Evolutionary conservation across 257 asterid species (phyloP).

Genomic region (Oldenlandia corymbosa): DNA sequence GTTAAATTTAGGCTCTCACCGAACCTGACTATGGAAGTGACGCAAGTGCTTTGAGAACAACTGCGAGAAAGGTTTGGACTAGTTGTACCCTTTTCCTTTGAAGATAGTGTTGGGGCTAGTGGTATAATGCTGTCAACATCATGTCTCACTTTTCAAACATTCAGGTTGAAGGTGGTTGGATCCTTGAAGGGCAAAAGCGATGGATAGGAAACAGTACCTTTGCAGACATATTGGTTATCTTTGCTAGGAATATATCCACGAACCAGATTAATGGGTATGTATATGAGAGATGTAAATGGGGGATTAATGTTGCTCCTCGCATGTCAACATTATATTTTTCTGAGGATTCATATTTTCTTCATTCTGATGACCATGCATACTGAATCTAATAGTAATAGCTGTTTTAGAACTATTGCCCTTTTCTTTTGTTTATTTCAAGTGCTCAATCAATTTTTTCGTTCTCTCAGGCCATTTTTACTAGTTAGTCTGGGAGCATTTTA

Average conservation of each 20-base stretch:
- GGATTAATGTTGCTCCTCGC: background rate
- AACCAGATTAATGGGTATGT: slow-evolving; percentile 91
- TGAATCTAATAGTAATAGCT: background rate
- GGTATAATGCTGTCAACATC: background rate
- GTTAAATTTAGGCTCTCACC: slow-evolving; percentile 61
- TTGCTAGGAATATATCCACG: slow-evolving; percentile 69
- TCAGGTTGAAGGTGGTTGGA: slow-evolving; percentile 98
- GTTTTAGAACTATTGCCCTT: background rate
- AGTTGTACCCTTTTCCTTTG: slow-evolving; percentile 2
- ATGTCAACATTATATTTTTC: background rate
- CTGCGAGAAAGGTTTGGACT: slow-evolving; percentile 69
- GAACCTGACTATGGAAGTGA: slow-evolving; percentile 98
- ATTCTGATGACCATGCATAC: background rate
- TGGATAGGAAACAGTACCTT: slow-evolving; percentile 99
- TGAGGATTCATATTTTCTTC: background rate
- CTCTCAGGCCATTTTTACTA: background rate
- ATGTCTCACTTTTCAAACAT: slow-evolving; percentile 10
- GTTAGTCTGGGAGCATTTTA: background rate
- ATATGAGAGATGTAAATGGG: background rate
- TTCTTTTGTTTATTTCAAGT: background rate
- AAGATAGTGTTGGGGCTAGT: background rate
- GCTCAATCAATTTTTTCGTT: too few species aligned
- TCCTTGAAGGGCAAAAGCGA: slow-evolving; percentile 92
- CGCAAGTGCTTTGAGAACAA: slow-evolving; percentile 81
- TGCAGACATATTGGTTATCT: slow-evolving; percentile 77